Conservation (phyloP, 371 early-diverging fungal genomes). For the Astathelohania contejeani region DNA sequence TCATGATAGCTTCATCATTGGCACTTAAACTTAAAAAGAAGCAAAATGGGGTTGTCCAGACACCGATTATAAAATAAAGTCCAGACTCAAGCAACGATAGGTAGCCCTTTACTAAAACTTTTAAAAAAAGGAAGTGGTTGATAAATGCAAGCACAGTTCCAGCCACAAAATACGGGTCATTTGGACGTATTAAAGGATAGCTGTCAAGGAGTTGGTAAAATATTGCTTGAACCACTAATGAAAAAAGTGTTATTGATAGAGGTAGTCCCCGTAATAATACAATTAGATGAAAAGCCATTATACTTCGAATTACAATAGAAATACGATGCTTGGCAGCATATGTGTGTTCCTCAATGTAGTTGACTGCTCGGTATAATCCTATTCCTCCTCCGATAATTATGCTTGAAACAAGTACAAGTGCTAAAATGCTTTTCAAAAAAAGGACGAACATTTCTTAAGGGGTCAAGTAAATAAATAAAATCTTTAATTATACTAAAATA, state of each 20-base stretch:
- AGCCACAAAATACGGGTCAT: slow-evolving; percentile 45
- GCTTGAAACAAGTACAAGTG: slow-evolving; percentile 24
- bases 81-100: slow-evolving; percentile 30
- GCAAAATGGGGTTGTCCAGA: slow-evolving; percentile 51
- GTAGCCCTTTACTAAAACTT: slow-evolving; percentile 12
- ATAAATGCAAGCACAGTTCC: slow-evolving; percentile 47
- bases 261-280: slow-evolving; percentile 43
- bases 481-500: no score
- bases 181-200: slow-evolving; percentile 47
- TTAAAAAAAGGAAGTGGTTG: slow-evolving; percentile 49
- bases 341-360: slow-evolving; percentile 51
- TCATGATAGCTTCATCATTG: slow-evolving; percentile 44
- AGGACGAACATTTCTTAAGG: slow-evolving; percentile 10
- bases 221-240: slow-evolving; percentile 39
- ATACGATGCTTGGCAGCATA: slow-evolving; percentile 49
- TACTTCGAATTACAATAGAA: slow-evolving; percentile 26
- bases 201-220: slow-evolving; percentile 45
- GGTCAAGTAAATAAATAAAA: slow-evolving; percentile 3
- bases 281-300: slow-evolving; percentile 33
- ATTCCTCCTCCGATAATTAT: slow-evolving; percentile 34
- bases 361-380: slow-evolving; percentile 44
- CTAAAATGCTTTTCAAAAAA: slow-evolving; percentile 8
- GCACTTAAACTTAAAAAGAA: slow-evolving; percentile 52
- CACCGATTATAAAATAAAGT: slow-evolving; percentile 42
- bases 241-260: slow-evolving; percentile 37